Conservation (phyloP, 371 early-diverging fungal species). For the Parasitella parasitica region DNA sequence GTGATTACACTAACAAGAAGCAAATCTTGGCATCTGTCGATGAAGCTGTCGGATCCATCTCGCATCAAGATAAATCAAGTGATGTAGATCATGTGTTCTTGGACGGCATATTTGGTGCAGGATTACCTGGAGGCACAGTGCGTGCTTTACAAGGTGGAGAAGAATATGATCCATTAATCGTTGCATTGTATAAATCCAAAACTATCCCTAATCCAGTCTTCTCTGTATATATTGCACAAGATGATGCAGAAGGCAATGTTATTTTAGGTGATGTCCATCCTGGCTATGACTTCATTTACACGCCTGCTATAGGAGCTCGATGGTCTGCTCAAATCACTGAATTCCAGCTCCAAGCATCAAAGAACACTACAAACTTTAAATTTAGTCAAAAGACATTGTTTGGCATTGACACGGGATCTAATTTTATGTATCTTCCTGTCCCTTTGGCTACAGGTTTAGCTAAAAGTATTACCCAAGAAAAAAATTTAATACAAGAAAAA, state of each 20-base stretch:
- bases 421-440: conserved; percentile 41
- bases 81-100: conserved; percentile 36
- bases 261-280: conserved; percentile 52
- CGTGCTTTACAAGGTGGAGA: neutral
- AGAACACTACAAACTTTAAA: conserved; percentile 11
- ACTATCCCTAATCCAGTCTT: conserved; percentile 40
- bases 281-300: conserved; percentile 18
- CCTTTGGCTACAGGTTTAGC: conserved; percentile 29
- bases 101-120: conserved; percentile 36
- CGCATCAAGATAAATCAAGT: conserved; percentile 33
- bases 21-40: conserved; percentile 48
- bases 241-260: conserved; percentile 40
- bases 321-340: conserved; percentile 28
- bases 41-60: conserved; percentile 10
- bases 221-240: conserved; percentile 31
- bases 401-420: conserved; percentile 46
- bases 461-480: conserved; percentile 5
- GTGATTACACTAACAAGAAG: conserved; percentile 33
- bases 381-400: conserved; percentile 22
- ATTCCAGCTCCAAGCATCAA: conserved; percentile 23
- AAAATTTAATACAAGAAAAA: neutral
- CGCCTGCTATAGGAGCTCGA: neutral
- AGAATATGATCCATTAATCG: conserved; percentile 26
- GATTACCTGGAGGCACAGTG: conserved; percentile 32
- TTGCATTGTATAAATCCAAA: conserved; percentile 30